phyloP scores from a whole-genome alignment of 192 early-diverging fungal genomes.

The Umbelopsis sp. region DNA sequence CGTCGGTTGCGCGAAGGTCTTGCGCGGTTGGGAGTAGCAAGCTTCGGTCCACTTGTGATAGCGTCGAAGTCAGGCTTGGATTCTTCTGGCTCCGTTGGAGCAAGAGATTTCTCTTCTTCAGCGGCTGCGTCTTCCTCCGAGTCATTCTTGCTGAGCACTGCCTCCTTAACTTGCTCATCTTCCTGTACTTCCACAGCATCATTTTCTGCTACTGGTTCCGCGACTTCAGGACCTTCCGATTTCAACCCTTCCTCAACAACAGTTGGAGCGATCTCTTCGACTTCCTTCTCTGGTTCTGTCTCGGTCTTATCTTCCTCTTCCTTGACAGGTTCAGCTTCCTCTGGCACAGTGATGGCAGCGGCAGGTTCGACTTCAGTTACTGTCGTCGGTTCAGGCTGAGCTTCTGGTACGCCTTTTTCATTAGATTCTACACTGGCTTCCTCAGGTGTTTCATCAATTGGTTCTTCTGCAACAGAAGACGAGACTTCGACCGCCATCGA shows the following conservation, averaged over 20 bases:
- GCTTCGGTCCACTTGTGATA: conserved; percentile 28
- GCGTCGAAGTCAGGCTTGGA: not conserved
- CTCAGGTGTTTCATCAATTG: not conserved
- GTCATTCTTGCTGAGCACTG: not conserved
- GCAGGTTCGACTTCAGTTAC: not conserved
- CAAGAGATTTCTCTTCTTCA: not conserved
- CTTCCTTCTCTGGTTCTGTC: not conserved
- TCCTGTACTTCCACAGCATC: not conserved
- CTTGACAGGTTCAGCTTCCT: not conserved
- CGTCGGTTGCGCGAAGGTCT: conserved; percentile 21
- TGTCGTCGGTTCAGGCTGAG: not conserved
- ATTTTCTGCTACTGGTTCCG: not conserved
- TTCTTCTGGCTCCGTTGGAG: not conserved
- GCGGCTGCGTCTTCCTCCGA: not conserved
- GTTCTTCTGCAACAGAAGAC: not conserved
- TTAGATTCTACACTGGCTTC: not conserved
- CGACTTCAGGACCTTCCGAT: not conserved
- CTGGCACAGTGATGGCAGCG: not conserved
- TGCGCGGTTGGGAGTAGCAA: conserved; percentile 28
- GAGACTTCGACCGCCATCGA: conserved; percentile 11
- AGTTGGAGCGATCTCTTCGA: not conserved
- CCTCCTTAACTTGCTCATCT: not conserved
- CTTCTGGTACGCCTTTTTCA: not conserved
- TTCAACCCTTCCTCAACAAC: not conserved
- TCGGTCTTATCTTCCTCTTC: not conserved